phyloP scores from a whole-genome alignment of 768 basidiomycete species.

The Mycena pura region DNA sequence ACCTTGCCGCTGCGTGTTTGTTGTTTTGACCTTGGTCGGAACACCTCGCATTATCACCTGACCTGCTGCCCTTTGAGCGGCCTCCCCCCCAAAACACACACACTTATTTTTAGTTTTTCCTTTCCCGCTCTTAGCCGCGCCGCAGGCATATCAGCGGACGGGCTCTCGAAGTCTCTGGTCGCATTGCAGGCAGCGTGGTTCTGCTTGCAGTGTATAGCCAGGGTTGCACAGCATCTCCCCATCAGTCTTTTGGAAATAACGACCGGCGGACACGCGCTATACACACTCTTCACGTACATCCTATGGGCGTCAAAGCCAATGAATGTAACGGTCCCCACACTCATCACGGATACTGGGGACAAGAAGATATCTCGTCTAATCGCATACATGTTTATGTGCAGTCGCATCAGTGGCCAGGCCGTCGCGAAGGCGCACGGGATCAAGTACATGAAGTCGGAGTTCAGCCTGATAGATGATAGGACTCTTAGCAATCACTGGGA shows the following conservation, averaged over 20 bases:
- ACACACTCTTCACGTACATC: constrained; percentile 8
- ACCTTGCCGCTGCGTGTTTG: too few species aligned
- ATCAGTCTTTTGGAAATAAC: constrained; percentile 3
- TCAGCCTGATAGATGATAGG: background rate
- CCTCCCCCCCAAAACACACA: too few species aligned
- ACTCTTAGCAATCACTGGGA: too few species aligned
- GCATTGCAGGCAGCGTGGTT: constrained; percentile 34
- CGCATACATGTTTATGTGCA: constrained; percentile 11
- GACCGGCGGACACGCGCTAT: background rate
- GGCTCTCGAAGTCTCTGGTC: constrained; percentile 31
- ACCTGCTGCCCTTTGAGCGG: too few species aligned
- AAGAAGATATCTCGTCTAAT: background rate
- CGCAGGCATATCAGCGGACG: too few species aligned
- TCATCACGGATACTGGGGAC: background rate
- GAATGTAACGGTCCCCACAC: constrained; percentile 1
- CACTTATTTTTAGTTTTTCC: too few species aligned
- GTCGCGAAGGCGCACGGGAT: background rate
- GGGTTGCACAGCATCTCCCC: background rate
- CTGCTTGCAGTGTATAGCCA: background rate
- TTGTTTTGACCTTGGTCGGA: too few species aligned
- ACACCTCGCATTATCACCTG: too few species aligned
- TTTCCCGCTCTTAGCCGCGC: too few species aligned
- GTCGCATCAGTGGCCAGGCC: background rate
- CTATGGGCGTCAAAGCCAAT: constrained; percentile 6
- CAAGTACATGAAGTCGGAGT: background rate